phyloP scores from a whole-genome alignment of 257 asterid genomes.

The Gentiana macrophylla region DNA sequence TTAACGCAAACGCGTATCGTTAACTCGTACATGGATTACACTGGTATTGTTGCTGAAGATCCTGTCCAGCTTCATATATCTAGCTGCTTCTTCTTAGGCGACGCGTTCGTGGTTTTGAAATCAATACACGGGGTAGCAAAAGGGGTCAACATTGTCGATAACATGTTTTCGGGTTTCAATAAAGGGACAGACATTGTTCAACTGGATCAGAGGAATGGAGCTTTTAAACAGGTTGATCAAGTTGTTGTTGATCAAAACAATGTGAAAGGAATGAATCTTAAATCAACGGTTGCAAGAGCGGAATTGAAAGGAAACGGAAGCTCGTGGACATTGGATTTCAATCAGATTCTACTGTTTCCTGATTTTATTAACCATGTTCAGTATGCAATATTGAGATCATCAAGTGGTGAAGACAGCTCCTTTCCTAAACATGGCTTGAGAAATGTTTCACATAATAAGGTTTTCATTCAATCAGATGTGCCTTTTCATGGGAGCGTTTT shows the following conservation, averaged over 20 bases:
- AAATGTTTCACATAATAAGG: conserved; percentile 38
- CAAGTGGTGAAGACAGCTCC: conserved; percentile 16
- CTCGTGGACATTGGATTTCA: conserved; percentile 60
- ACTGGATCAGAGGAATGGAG: conserved; percentile 31
- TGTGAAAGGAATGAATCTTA: conserved; percentile 56
- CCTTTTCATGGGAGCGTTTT: conserved; percentile 45
- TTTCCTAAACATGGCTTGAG: conserved; percentile 53
- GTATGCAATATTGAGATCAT: conserved; percentile 29
- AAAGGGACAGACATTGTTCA: conserved; percentile 50
- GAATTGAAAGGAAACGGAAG: conserved; percentile 37
- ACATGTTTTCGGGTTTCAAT: conserved; percentile 63
- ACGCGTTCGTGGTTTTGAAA: conserved; percentile 42
- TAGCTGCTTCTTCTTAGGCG: conserved; percentile 71
- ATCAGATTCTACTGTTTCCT: conserved; percentile 56
- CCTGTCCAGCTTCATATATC: conserved; percentile 76
- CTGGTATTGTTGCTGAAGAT: conserved; percentile 86
- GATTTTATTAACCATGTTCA: conserved; percentile 40
- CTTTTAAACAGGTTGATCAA: conserved; percentile 45
- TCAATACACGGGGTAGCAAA: conserved; percentile 47
- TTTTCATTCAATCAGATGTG: conserved; percentile 40
- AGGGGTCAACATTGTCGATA: conserved; percentile 64
- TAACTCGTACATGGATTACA: conserved; percentile 65
- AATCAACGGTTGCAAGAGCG: conserved; percentile 50
- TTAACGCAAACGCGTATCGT: conserved; percentile 66
- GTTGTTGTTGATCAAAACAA: conserved; percentile 52